Conservation (phyloP, 805 yeast genomes). For the Metschnikowia lachancei region DNA sequence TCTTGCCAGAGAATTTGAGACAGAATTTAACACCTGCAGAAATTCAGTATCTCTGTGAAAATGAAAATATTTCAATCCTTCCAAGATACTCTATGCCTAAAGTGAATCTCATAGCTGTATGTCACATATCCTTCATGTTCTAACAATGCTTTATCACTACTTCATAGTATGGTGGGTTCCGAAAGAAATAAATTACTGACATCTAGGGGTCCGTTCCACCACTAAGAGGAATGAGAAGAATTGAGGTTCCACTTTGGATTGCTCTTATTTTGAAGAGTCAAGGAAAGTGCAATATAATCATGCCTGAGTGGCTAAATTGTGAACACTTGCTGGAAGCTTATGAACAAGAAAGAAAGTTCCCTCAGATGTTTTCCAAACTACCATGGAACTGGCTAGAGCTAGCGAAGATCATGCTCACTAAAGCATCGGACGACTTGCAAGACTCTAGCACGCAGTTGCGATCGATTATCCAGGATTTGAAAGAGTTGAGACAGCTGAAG, state of each 20-base stretch:
- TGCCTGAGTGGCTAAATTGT: constrained; percentile 79
- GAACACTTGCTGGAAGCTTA: constrained; percentile 52
- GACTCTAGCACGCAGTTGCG: constrained; percentile 72
- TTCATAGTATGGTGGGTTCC: neutral
- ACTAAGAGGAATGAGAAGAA: constrained; percentile 64
- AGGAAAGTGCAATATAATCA: constrained; percentile 77
- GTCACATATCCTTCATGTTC: constrained; percentile 21
- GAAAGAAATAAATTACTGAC: constrained; percentile 8
- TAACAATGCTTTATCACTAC: neutral
- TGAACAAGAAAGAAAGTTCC: constrained; percentile 61
- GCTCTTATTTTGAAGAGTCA: constrained; percentile 82
- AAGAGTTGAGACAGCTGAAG: constrained; percentile 80
- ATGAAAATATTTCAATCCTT: constrained; percentile 66
- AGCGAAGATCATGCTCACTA: constrained; percentile 62
- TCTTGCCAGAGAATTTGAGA: constrained; percentile 16
- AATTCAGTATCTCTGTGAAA: constrained; percentile 81
- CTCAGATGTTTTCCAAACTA: constrained; percentile 60
- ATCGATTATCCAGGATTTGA: constrained; percentile 71
- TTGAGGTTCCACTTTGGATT: constrained; percentile 79
- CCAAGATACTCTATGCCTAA: constrained; percentile 73
- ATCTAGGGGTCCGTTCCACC: constrained; percentile 51
- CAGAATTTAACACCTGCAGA: constrained; percentile 69
- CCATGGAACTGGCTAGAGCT: constrained; percentile 91
- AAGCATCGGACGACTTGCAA: constrained; percentile 74
- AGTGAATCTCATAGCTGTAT: constrained; percentile 61